Evolutionary conservation across 331 rosid genomes (phyloP).

Genomic region (Telfairia occidentalis): DNA sequence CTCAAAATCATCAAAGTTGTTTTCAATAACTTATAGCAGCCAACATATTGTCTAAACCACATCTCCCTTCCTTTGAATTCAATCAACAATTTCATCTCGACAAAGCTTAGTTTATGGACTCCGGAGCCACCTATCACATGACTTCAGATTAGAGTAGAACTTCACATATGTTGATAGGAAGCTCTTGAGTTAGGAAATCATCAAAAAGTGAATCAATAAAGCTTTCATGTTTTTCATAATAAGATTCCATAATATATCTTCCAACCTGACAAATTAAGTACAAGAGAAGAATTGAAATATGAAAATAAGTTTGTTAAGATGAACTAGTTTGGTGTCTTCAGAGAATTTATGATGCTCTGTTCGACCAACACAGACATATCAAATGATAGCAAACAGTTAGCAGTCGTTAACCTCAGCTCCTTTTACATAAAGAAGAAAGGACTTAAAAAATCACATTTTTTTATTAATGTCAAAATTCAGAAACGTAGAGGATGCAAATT

Average conservation of each 20-base stretch:
- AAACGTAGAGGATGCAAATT: neutral
- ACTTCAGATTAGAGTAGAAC: too few species aligned
- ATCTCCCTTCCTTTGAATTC: too few species aligned
- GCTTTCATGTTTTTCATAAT: conserved; percentile 28
- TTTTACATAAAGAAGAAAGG: neutral
- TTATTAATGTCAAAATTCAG: neutral
- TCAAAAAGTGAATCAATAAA: conserved; percentile 42
- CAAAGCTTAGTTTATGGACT: too few species aligned
- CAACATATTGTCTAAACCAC: too few species aligned
- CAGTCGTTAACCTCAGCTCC: neutral
- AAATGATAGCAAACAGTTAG: neutral
- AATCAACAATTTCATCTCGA: too few species aligned
- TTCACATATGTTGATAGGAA: conserved; percentile 32
- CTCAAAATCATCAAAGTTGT: too few species aligned
- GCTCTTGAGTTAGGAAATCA: conserved; percentile 38
- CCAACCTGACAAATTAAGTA: conserved; percentile 19
- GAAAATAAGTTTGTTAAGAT: neutral
- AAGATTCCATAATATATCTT: conserved; percentile 46
- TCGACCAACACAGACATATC: neutral
- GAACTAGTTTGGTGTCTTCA: neutral
- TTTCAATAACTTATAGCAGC: too few species aligned
- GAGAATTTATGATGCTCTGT: neutral
- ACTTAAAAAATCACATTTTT: neutral
- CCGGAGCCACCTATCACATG: too few species aligned
- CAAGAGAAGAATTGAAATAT: neutral